Evolutionary conservation across 2,329 filamentous ascomycete genomes (phyloP), one percentile per base, ranked within the genome.

Genomic region (Grosmannia penicillata): DNA sequence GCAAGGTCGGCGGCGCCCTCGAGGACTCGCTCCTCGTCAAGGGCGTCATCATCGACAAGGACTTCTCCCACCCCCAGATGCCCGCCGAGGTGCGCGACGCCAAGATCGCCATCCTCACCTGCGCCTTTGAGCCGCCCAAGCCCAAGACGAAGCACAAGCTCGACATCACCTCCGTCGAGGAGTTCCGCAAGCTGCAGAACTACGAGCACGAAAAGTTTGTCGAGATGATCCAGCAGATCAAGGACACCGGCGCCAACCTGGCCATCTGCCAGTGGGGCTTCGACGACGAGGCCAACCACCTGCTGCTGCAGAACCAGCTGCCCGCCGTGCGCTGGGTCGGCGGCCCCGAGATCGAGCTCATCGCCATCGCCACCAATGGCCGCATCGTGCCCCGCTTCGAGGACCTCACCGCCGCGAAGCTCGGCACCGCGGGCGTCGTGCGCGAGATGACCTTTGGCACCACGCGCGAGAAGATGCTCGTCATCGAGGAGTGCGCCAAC

Each of bases 221-320:
- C 42, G 89, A 96, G 66, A 98, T 98, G 91, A 95, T 98, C 52
- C 72, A 93, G 56, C 83, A 95, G 62, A 91, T 98, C 68, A 98
- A 98, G 67, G 83, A 83, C 53, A 93, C 89, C 1, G 91, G 91
- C 45, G 91, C 91, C 47, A 98, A 98, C 65, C 72, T 98, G 44
- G 91, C 87, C 47, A 94, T 98, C 55, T 98, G 91, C 64, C 93
- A 98, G 59, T 98, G 93, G 91, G 91, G 91, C 49, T 98, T 98
- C 56, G 91, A 98, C 56, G 91, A 98, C 55, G 91, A 98, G 65
- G 91, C 91, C 46, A 98, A 98, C 66, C 91, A 98, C 61, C 66
- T 98, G 43, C 73, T 98, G 26, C 77, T 98, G 44, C 93, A 95
- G 65, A 96, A 96, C 69, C 71, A 91, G 54, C 75, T 98, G 8